These are phyloP conservation scores for Monilinia laxa DNA, from an alignment of 2,329 filamentous ascomycete species.

Conservation along the genomic window DNA sequence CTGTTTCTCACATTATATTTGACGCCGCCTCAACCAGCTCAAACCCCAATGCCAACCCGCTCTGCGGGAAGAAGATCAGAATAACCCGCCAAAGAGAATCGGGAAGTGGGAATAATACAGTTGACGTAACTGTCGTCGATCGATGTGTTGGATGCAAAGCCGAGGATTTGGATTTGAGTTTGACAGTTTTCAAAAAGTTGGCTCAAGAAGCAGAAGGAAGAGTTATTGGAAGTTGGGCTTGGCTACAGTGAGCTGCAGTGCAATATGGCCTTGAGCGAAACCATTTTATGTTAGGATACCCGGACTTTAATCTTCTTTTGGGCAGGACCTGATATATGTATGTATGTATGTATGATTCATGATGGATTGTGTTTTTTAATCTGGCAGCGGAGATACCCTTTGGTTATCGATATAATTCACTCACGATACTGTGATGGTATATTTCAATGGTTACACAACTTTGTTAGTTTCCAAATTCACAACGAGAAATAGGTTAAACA, in stretches of 20 bases:
- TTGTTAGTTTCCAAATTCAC: not conserved
- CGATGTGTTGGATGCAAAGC: conserved; percentile 51
- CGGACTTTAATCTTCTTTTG: not conserved
- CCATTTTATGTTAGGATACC: not conserved
- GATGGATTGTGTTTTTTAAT: not conserved
- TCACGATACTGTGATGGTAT: not conserved
- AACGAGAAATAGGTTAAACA: not conserved
- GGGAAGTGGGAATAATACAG: conserved; percentile 52
- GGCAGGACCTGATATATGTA: not conserved
- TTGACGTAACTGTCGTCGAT: conserved; percentile 65
- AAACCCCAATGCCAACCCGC: conserved; percentile 62
- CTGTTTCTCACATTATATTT: conserved; percentile 66
- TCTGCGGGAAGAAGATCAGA: conserved; percentile 67
- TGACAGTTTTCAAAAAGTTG: conserved; percentile 45
- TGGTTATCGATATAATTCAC: not conserved
- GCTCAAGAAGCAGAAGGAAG: conserved; percentile 47
- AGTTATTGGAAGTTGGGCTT: conserved; percentile 43
- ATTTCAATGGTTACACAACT: not conserved
- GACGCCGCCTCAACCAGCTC: conserved; percentile 55
- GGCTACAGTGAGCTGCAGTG: conserved; percentile 32
- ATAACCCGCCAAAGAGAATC: conserved; percentile 51
- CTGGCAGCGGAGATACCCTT: conserved; percentile 12
- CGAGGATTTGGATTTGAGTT: conserved; percentile 47
- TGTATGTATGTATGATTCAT: not conserved
- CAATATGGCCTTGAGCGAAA: not conserved